A percentile compares a stretch with the other conserved stretches of the same genome.
Conservation (phyloP, 352 stramenopile species). For the Phytopythium kandeliae region DNA sequence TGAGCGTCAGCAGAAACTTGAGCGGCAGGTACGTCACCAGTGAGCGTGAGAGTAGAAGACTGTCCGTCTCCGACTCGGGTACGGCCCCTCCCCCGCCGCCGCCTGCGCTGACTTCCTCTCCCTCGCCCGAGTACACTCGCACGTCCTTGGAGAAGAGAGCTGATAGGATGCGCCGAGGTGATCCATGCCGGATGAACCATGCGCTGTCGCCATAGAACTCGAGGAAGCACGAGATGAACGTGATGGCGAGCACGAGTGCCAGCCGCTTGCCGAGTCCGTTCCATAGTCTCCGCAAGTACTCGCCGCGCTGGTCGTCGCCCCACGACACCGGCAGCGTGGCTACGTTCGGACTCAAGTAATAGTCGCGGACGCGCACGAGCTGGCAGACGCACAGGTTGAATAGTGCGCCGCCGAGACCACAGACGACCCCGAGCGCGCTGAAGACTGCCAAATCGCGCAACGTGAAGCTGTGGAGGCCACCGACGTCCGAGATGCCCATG, state of each 20-base stretch:
- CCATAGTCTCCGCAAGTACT: constrained; percentile 15
- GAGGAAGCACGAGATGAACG: constrained; percentile 55
- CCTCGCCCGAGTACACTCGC: constrained; percentile 30
- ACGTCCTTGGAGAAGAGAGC: constrained; percentile 66
- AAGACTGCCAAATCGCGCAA: constrained; percentile 57
- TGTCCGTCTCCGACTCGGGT: constrained; percentile 23
- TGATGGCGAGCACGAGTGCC: constrained; percentile 50
- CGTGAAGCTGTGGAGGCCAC: constrained; percentile 31
- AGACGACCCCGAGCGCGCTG: constrained; percentile 56
- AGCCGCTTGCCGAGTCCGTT: constrained; percentile 58
- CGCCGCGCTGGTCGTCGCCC: not conserved
- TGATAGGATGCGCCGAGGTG: constrained; percentile 51
- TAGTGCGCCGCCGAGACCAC: constrained; percentile 53
- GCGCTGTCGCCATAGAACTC: constrained; percentile 78
- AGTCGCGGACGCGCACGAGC: constrained; percentile 53
- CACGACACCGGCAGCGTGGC: constrained; percentile 10
- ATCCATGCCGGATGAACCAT: constrained; percentile 77
- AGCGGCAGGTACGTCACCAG: constrained; percentile 72
- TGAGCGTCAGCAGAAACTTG: constrained; percentile 70
- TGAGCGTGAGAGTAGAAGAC: constrained; percentile 62
- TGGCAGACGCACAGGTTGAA: constrained; percentile 72
- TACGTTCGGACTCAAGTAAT: constrained; percentile 25
- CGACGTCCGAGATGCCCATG: constrained; percentile 52
- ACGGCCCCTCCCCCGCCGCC: not conserved
- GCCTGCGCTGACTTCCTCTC: constrained; percentile 6